These are phyloP conservation scores for Erigeron canadensis DNA, from an alignment of 129 eudicot genomes.

Conservation along the genomic window DNA sequence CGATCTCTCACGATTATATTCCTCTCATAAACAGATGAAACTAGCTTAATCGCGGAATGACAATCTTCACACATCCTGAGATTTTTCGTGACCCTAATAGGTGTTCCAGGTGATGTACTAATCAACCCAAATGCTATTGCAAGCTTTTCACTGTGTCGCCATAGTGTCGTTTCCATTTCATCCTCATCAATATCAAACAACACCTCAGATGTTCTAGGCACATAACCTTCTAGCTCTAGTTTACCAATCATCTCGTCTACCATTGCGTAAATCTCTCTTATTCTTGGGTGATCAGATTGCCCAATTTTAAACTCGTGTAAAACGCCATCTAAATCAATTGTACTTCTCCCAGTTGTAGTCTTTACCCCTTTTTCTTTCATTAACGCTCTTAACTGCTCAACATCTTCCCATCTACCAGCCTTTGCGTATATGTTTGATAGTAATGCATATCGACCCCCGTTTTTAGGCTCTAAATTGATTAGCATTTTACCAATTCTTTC, in stretches of 20 bases:
- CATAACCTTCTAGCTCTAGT: constrained; percentile 42
- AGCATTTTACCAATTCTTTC: constrained; percentile 49
- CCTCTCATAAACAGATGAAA: constrained; percentile 51
- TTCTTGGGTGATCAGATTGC: constrained; percentile 48
- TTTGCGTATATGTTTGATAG: constrained; percentile 67
- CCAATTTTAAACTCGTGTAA: constrained; percentile 63
- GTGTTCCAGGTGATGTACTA: constrained; percentile 38
- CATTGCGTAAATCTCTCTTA: constrained; percentile 38
- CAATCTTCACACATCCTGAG: constrained; percentile 64
- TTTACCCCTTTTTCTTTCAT: constrained; percentile 57
- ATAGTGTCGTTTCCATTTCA: constrained; percentile 52
- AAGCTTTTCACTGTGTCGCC: constrained; percentile 62
- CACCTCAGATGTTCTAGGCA: constrained; percentile 45
- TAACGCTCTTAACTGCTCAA: constrained; percentile 32
- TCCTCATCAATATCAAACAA: constrained; percentile 56
- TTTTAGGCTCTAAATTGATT: constrained; percentile 55
- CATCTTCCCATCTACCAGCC: constrained; percentile 62
- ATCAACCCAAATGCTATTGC: constrained; percentile 63
- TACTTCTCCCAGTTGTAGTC: constrained; percentile 49
- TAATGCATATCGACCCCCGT: constrained; percentile 52
- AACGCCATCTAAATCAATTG: constrained; percentile 43
- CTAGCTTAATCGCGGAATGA: constrained; percentile 46
- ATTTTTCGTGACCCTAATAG: constrained; percentile 54
- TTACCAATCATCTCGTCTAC: constrained; percentile 39
- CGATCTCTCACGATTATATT: constrained; percentile 64